These are phyloP conservation scores for Peniophora sp. DNA, from an alignment of 1,284 basidiomycete genomes.

Conservation along the genomic window DNA sequence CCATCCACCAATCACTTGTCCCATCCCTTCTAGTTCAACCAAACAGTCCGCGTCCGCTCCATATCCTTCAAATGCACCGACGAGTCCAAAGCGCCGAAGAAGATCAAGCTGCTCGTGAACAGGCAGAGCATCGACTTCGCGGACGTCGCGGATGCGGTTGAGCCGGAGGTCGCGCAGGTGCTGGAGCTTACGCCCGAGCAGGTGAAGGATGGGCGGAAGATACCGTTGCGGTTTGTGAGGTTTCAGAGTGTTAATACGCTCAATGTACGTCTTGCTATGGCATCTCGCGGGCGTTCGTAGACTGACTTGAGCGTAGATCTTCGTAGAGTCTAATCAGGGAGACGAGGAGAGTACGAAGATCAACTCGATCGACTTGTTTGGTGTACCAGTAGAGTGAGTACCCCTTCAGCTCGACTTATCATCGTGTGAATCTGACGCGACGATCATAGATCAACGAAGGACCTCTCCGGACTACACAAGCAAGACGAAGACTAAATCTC, in stretches of 20 bases:
- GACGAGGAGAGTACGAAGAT: conserved; percentile 71
- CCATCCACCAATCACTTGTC: not conserved
- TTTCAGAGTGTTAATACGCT: conserved; percentile 74
- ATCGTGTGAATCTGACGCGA: conserved; percentile 6
- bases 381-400: conserved; percentile 54
- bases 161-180: conserved; percentile 46
- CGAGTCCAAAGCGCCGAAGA: conserved; percentile 49
- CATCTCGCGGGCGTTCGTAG: not conserved
- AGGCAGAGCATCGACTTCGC: conserved; percentile 59
- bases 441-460: conserved; percentile 40
- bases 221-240: conserved; percentile 65
- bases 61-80: conserved; percentile 51
- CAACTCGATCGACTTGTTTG: conserved; percentile 70
- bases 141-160: conserved; percentile 46
- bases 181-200: conserved; percentile 44
- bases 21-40: conserved; percentile 77
- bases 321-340: conserved; percentile 72
- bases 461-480: conserved; percentile 46
- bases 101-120: conserved; percentile 65
- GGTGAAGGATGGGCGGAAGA: conserved; percentile 46
- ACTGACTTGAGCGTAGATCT: conserved; percentile 42
- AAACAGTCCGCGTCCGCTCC: conserved; percentile 68
- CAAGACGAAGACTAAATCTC: conserved; percentile 26
- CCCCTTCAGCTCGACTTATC: too few species aligned
- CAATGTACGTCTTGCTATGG: conserved; percentile 46